These are phyloP conservation scores for Blastomyces gilchristii DNA, from an alignment of 2,329 filamentous ascomycete species.

Conservation along the genomic window DNA sequence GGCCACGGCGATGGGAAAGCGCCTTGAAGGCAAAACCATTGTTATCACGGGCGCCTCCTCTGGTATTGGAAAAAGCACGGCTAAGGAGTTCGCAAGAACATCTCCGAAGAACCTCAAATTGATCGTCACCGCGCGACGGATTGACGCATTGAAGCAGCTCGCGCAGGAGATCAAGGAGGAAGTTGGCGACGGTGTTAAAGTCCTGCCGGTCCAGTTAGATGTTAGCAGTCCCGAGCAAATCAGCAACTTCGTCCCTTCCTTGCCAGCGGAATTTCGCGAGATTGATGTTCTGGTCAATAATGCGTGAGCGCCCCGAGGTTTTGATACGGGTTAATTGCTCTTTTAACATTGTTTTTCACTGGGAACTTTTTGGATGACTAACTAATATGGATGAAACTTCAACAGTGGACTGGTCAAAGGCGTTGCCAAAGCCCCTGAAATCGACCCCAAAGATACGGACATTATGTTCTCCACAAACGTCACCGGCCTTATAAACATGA, in stretches of 20 bases:
- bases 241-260: constrained; percentile 55
- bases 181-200: constrained; percentile 68
- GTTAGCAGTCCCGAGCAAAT: constrained; percentile 72
- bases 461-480: constrained; percentile 91
- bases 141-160: constrained; percentile 66
- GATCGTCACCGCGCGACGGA: constrained; percentile 76
- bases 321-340: neutral
- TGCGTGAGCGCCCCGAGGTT: constrained; percentile 51
- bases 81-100: constrained; percentile 87
- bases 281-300: constrained; percentile 93
- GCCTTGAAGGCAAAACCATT: constrained; percentile 86
- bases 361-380: neutral
- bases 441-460: constrained; percentile 69
- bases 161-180: constrained; percentile 66
- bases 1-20: constrained; percentile 62
- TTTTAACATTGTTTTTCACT: neutral
- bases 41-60: constrained; percentile 87
- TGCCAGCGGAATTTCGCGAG: constrained; percentile 73
- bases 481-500: constrained; percentile 91
- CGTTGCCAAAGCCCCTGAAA: constrained; percentile 73
- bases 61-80: constrained; percentile 66
- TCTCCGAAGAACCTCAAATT: constrained; percentile 69
- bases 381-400: neutral
- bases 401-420: constrained; percentile 76
- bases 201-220: constrained; percentile 74